Evolutionary conservation across 2,329 filamentous ascomycete species (phyloP).

Genomic region (Fusarium pseudograminearum): DNA sequence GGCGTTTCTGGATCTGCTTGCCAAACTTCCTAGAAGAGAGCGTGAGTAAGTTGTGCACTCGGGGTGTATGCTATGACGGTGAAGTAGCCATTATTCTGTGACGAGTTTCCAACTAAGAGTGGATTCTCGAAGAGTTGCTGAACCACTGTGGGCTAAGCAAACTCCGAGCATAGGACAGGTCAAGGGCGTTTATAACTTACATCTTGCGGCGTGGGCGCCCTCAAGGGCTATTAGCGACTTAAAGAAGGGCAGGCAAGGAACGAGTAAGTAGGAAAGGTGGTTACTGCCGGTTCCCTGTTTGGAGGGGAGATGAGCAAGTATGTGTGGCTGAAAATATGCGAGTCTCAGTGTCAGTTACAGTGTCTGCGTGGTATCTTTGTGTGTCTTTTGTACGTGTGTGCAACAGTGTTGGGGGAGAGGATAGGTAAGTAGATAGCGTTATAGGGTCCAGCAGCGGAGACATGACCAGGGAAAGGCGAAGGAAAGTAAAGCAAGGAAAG

Average conservation of each 20-base stretch:
- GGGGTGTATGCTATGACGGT: neutral
- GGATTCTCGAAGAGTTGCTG: conserved; percentile 13
- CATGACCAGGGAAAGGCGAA: conserved; percentile 18
- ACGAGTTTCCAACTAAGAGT: conserved; percentile 8
- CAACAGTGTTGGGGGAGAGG: conserved; percentile 33
- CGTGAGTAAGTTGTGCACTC: conserved; percentile 27
- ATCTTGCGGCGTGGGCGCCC: conserved; percentile 50
- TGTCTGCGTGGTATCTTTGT: conserved; percentile 31
- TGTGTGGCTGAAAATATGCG: conserved; percentile 43
- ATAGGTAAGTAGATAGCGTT: conserved; percentile 28
- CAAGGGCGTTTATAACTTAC: conserved; percentile 48
- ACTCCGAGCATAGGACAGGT: conserved; percentile 13
- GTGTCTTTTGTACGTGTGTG: conserved; percentile 36
- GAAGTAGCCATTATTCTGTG: conserved; percentile 4
- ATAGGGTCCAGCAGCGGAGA: conserved; percentile 23
- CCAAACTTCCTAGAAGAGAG: conserved; percentile 88
- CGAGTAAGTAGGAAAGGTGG: conserved; percentile 18
- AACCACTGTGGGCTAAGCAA: conserved; percentile 8
- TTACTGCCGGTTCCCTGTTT: conserved; percentile 19
- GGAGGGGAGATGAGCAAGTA: conserved; percentile 20
- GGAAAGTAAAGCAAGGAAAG: conserved; percentile 27
- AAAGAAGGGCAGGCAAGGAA: conserved; percentile 29
- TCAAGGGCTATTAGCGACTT: conserved; percentile 41
- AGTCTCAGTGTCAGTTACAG: conserved; percentile 42
- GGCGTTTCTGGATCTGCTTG: conserved; percentile 98